phyloP scores from a whole-genome alignment of 106 monocot species.

The Ottelia alismoides region DNA sequence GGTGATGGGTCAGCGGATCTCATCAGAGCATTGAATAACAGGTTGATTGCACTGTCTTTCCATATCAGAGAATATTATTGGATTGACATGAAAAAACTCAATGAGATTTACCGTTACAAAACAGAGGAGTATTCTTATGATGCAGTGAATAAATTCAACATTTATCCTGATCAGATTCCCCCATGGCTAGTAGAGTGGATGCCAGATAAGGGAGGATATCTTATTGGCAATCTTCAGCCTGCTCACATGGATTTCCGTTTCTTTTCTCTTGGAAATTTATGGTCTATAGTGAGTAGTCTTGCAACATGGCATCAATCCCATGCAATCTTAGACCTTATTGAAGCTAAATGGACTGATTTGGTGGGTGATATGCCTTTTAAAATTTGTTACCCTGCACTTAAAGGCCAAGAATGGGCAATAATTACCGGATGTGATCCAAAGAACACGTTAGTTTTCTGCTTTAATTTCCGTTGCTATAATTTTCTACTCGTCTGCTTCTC shows the following conservation, averaged over 20 bases:
- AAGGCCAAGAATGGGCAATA: slow-evolving; percentile 15
- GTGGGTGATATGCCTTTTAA: slow-evolving; percentile 22
- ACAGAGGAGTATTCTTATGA: slow-evolving; percentile 23
- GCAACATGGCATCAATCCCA: slow-evolving; percentile 12
- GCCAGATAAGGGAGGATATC: slow-evolving; percentile 16
- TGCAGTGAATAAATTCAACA: slow-evolving; percentile 34
- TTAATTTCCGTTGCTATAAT: neutral
- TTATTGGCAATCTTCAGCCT: slow-evolving; percentile 19
- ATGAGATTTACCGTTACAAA: slow-evolving; percentile 18
- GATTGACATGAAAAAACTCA: slow-evolving; percentile 16
- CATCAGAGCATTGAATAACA: slow-evolving; percentile 4
- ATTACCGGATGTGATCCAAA: slow-evolving; percentile 17
- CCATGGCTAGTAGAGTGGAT: slow-evolving; percentile 23
- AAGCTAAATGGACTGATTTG: slow-evolving; percentile 17
- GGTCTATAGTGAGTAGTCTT: slow-evolving; percentile 11
- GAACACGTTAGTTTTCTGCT: slow-evolving; percentile 6
- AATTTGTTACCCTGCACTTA: slow-evolving; percentile 17
- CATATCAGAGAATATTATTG: slow-evolving; percentile 21
- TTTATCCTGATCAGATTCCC: slow-evolving; percentile 26
- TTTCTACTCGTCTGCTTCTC: neutral
- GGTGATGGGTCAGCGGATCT: slow-evolving; percentile 10
- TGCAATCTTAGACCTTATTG: slow-evolving; percentile 15
- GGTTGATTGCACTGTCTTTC: slow-evolving; percentile 13
- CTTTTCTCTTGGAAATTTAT: slow-evolving; percentile 20
- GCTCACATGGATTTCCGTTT: slow-evolving; percentile 23